A percentile compares a stretch with the other conserved stretches of the same genome.
Conservation (phyloP, 2,329 filamentous ascomycete genomes). For the Samsoniella hepiali region DNA sequence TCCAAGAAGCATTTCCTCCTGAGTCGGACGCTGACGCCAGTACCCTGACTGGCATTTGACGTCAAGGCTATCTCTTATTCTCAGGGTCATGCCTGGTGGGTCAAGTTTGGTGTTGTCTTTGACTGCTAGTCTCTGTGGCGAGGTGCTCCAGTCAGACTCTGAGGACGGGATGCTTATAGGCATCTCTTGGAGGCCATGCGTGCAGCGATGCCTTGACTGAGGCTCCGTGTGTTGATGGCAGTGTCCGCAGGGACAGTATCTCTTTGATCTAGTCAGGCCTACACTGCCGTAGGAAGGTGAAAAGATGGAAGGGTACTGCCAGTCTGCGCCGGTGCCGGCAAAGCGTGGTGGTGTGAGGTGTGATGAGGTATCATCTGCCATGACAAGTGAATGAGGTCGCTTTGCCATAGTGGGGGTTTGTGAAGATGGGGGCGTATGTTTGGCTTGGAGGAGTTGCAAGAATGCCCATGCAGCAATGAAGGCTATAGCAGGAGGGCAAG, state of each 20-base stretch:
- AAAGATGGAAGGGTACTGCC: background rate
- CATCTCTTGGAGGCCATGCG: background rate
- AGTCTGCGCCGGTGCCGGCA: background rate
- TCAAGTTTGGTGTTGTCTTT: background rate
- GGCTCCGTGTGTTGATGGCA: background rate
- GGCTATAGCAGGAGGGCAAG: background rate
- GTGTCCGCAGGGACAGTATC: background rate
- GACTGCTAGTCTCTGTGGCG: background rate
- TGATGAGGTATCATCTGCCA: background rate
- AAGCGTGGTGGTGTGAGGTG: background rate
- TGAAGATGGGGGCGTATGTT: background rate
- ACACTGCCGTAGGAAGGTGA: background rate
- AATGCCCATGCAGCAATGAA: background rate
- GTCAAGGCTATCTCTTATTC: background rate
- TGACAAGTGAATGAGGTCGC: background rate
- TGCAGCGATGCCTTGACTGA: background rate
- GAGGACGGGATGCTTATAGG: conserved; percentile 7
- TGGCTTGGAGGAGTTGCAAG: background rate
- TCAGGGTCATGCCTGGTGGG: conserved; percentile 6
- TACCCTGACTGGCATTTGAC: background rate
- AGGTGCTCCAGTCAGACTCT: conserved; percentile 8
- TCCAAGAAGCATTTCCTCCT: conserved; percentile 1
- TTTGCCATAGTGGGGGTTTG: background rate
- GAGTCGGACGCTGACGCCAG: background rate
- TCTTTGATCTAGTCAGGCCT: background rate